Percentiles rank a stretch among this genome's conserved stretches.
These are phyloP conservation scores for Coemansia sp. DNA, from an alignment of 192 early-diverging fungal genomes.

Conservation along the genomic window DNA sequence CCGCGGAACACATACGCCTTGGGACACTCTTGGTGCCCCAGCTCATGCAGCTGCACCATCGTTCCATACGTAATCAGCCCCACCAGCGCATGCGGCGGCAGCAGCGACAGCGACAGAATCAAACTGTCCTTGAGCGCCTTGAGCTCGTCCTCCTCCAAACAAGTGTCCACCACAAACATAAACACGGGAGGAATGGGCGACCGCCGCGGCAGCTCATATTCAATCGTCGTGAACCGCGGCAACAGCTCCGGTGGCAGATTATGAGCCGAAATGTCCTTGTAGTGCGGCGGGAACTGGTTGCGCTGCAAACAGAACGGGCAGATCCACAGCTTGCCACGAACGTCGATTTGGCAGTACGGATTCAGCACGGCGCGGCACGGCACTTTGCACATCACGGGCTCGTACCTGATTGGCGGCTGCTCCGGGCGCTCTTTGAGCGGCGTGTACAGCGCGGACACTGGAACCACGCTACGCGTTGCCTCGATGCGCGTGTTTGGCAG, in stretches of 20 bases:
- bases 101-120: slow-evolving; percentile 83
- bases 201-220: slow-evolving; percentile 86
- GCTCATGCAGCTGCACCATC: slow-evolving; percentile 98
- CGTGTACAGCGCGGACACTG: slow-evolving; percentile 90
- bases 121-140: slow-evolving; percentile 94
- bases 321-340: slow-evolving; percentile 94
- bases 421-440: slow-evolving; percentile 90
- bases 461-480: slow-evolving; percentile 92
- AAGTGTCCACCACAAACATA: slow-evolving; percentile 96
- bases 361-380: slow-evolving; percentile 95
- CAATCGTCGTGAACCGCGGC: slow-evolving; percentile 91
- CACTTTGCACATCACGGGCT: slow-evolving; percentile 96
- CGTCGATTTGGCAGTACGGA: slow-evolving; percentile 98
- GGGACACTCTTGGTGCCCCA: slow-evolving; percentile 92
- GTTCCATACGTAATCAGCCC: slow-evolving; percentile 97
- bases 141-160: slow-evolving; percentile 91
- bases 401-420: slow-evolving; percentile 84
- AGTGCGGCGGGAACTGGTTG: slow-evolving; percentile 97
- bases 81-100: slow-evolving; percentile 90
- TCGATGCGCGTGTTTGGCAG: slow-evolving; percentile 92
- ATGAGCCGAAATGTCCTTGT: slow-evolving; percentile 88
- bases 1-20: slow-evolving; percentile 98
- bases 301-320: slow-evolving; percentile 98
- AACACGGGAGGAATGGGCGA: slow-evolving; percentile 93
- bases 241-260: slow-evolving; percentile 93